Evolutionary conservation across 2,329 filamentous ascomycete species (phyloP), one percentile per base, ranked within the genome.

Genomic region (Hypoxylon sp.): DNA sequence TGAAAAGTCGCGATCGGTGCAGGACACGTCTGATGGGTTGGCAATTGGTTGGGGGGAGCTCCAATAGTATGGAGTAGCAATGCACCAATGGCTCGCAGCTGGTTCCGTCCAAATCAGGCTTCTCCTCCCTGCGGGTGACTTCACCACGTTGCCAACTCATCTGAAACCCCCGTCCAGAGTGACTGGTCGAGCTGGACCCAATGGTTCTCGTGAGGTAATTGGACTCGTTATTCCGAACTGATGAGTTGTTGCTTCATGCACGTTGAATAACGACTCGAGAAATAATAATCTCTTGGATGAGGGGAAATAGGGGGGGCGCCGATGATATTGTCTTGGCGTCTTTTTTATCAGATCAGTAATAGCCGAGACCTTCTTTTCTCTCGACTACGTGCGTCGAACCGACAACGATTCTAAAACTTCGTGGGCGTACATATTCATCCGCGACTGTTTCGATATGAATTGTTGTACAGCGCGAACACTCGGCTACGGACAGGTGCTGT

Each of bases 131-230:
- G 44, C 50, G 26, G 54, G 65, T 69, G 65, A 65, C 57, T 41
- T 64, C 68, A 65, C 61, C 26, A 67, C 56, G 58, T 47, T 68
- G 68, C 68, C 68, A 70, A 64, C 68, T 67, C 68, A 70, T 68
- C 68, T 59, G 41, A 63, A 50, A 62, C 43, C 59, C 62, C 53
- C 56, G 59, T 59, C 52, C 59, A 64, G 65, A 62, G 63, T 48
- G 63, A 67, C 59, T 67, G 59, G 61, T 66, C 62, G 50, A 55
- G 49, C 58, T 10, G 30, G 62, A 48, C 30, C 66, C 66, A 69
- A 55, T 66, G 60, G 53, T 61, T 67, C 57, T 50, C 41, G 51
- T 55, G 58, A 55, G 56, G 62, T 65, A 61, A 70, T 70, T 68
- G 68, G 68, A 59, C 56, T 67, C 57, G 26, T 48, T 48, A 55